Evolutionary conservation across 768 basidiomycete genomes (phyloP), one percentile per base, ranked within the genome.

Genomic region (Auricularia auricula-judae): DNA sequence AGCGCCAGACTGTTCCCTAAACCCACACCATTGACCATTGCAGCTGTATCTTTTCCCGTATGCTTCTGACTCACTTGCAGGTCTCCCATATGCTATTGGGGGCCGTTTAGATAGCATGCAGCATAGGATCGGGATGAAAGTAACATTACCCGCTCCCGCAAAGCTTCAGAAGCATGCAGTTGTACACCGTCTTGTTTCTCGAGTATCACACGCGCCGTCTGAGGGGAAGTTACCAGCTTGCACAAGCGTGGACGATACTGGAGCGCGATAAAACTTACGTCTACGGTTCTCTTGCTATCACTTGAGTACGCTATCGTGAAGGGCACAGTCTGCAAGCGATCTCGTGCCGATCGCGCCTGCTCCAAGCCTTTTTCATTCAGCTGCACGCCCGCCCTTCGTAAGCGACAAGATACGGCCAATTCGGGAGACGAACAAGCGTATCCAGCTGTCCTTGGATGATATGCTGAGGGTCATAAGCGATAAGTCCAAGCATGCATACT

Each of bases 401-500:
- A 42, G 39, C 39, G 39, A 42, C 39, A 14, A 14, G 39, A 7
- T 7, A 42, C 39, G 2, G 39, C 8, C 39, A 14, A 1, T 42
- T 8, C 12, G 12, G 8, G 39, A 4, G 39, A 42, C 39, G 39
- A 42, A 42, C 39, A 14, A 42, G 39, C 7, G 85, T 86, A 74
- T 93, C 87, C 64, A 83, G 69, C 8, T 93, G 91, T 47, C 91
- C 91, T 77, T 93, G 90, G 56, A 89, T 81, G 64, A 88, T 83
- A 33, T 78, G 76, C 4, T 76, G 73, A 62, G 34, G 54, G 18
- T 18, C 11, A 58, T 34, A 11, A 23, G 21, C 23, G 23, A 23
- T 23, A 58, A 10, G 34, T 11, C 18, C 34, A 10, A 18, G 11
- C 11, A 58, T 10, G 8, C 7, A 42, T 42, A 14, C 12, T 42